phyloP scores from a whole-genome alignment of 495 filamentous ascomycete genomes.

The Lasiosphaeriaceae sp. region DNA sequence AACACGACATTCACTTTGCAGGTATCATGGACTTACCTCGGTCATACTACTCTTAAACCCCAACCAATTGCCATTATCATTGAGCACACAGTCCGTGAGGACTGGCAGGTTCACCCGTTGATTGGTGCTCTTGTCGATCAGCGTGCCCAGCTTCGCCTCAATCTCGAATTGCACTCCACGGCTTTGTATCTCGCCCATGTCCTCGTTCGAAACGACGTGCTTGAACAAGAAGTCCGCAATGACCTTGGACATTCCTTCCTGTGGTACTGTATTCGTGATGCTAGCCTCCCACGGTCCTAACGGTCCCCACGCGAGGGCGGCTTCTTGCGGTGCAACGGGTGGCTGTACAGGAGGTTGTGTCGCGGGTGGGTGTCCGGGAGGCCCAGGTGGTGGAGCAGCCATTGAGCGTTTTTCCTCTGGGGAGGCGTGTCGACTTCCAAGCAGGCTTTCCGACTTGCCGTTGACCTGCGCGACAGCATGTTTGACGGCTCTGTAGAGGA shows the following conservation, averaged over 20 bases:
- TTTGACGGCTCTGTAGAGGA: constrained; percentile 31
- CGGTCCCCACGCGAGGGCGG: constrained; percentile 11
- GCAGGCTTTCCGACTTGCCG: constrained; percentile 35
- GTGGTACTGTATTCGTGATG: constrained; percentile 60
- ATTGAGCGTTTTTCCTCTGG: constrained; percentile 40
- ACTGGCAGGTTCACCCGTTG: constrained; percentile 64
- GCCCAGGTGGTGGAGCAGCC: constrained; percentile 11
- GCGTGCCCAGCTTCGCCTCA: constrained; percentile 82
- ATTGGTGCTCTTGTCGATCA: constrained; percentile 67
- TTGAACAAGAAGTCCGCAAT: constrained; percentile 73
- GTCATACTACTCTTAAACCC: constrained; percentile 83
- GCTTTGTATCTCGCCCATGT: constrained; percentile 49
- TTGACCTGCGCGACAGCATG: constrained; percentile 29
- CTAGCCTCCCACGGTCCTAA: constrained; percentile 71
- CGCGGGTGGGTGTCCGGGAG: constrained; percentile 5
- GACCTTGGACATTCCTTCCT: constrained; percentile 61
- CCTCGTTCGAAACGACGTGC: constrained; percentile 58
- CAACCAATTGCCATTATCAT: constrained; percentile 41
- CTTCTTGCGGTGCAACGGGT: constrained; percentile 1
- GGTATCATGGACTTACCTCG: constrained; percentile 51
- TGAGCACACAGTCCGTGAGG: constrained; percentile 61
- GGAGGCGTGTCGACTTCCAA: constrained; percentile 44
- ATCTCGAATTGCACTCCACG: constrained; percentile 77
- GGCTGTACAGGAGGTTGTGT: neutral
- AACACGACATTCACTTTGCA: neutral